phyloP scores from a whole-genome alignment of 2,329 filamentous ascomycete species.

The Conoideocrella luteorostrata region DNA sequence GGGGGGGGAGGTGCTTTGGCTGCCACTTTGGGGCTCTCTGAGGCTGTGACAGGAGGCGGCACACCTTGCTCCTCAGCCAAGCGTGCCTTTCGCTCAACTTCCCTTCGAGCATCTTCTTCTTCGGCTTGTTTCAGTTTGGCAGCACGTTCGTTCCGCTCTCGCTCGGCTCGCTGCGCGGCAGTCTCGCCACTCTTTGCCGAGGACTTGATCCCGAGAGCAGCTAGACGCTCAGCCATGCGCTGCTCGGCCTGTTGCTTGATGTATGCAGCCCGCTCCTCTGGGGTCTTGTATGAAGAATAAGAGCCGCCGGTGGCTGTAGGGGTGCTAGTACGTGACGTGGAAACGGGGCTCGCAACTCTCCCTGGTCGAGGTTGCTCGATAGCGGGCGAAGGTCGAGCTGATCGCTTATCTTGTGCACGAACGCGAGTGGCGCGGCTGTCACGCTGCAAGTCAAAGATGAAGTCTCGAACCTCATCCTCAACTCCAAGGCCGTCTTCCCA shows the following conservation, averaged over 20 bases:
- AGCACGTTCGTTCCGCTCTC: conserved; percentile 80
- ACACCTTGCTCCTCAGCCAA: conserved; percentile 69
- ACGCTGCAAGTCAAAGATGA: conserved; percentile 93
- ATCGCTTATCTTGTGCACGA: conserved; percentile 50
- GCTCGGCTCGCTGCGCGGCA: conserved; percentile 75
- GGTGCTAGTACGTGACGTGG: conserved; percentile 45
- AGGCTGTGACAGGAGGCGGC: conserved; percentile 54
- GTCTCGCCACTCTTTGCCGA: conserved; percentile 74
- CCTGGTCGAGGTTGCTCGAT: conserved; percentile 38
- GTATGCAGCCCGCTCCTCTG: conserved; percentile 89
- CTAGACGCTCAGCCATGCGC: conserved; percentile 92
- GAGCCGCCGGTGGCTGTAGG: conserved; percentile 50
- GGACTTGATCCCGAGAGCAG: conserved; percentile 84
- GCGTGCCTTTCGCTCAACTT: conserved; percentile 78
- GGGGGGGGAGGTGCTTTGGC: conserved; percentile 69
- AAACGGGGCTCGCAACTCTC: conserved; percentile 33
- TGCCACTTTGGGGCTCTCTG: conserved; percentile 39
- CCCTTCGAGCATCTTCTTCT: conserved; percentile 84
- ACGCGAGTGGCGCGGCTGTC: conserved; percentile 72
- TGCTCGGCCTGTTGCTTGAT: conserved; percentile 97
- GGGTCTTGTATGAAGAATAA: conserved; percentile 80
- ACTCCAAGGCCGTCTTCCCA: conserved; percentile 97
- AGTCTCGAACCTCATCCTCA: conserved; percentile 93
- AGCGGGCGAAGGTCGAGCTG: conserved; percentile 33
- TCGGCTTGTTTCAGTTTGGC: conserved; percentile 85